These are phyloP conservation scores for Globisporangium paroecandrum DNA, from an alignment of 352 stramenopile genomes.

Conservation along the genomic window DNA sequence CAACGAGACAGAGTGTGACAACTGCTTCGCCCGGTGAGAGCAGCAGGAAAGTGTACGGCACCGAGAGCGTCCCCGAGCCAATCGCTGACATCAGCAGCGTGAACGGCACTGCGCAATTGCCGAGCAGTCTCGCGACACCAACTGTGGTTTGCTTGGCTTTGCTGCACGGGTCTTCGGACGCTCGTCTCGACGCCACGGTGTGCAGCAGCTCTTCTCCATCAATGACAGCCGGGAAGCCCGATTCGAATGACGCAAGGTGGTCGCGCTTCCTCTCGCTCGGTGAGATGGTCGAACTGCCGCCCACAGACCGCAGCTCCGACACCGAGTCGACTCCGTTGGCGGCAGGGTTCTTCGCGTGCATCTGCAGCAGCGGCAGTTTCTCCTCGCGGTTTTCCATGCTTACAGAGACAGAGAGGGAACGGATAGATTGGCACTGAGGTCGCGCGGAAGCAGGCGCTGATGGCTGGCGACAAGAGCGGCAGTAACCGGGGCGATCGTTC, in stretches of 20 bases:
- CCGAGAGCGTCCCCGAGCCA: constrained; percentile 45
- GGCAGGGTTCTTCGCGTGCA: neutral
- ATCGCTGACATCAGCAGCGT: constrained; percentile 64
- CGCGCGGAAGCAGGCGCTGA: neutral
- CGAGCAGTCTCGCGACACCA: constrained; percentile 4
- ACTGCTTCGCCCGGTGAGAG: constrained; percentile 40
- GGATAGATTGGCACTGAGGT: neutral
- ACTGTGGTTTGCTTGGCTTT: constrained; percentile 16
- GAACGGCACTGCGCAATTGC: constrained; percentile 20
- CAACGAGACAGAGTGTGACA: constrained; percentile 43
- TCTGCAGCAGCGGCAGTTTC: constrained; percentile 10
- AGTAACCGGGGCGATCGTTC: neutral
- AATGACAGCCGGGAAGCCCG: constrained; percentile 18
- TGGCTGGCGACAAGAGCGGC: neutral
- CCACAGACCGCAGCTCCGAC: neutral
- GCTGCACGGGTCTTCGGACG: constrained; percentile 13
- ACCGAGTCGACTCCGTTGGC: neutral
- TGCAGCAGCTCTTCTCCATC: constrained; percentile 21
- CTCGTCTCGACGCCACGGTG: constrained; percentile 1
- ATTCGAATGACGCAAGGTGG: constrained; percentile 24
- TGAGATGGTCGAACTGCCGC: neutral
- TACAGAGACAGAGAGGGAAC: no score
- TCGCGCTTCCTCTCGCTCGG: constrained; percentile 7
- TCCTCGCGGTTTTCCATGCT: neutral
- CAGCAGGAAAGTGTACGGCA: constrained; percentile 70